Percentiles rank a stretch among this genome's conserved stretches.
Conservation (phyloP, 2,329 filamentous ascomycete genomes). For the Paraconiothyrium sp. region DNA sequence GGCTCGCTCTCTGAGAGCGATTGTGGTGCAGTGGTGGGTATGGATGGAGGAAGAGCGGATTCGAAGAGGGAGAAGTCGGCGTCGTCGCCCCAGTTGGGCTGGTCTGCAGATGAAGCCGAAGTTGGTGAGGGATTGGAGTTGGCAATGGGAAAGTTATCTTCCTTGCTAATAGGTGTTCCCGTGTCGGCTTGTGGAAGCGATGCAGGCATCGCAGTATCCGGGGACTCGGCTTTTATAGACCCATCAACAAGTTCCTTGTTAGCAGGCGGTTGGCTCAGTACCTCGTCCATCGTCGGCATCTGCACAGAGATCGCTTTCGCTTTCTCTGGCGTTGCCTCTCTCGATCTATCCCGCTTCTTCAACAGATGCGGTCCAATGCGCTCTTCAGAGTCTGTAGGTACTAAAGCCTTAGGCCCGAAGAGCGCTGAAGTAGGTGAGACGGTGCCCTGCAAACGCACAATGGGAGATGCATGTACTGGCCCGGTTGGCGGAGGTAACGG, state of each 20-base stretch:
- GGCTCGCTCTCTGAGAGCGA: constrained; percentile 18
- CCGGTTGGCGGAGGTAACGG: constrained; percentile 23
- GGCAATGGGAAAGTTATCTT: constrained; percentile 13
- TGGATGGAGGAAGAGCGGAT: constrained; percentile 22
- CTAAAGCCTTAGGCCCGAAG: constrained; percentile 41
- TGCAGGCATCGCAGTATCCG: background rate
- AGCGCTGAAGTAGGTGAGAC: constrained; percentile 47
- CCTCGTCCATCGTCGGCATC: constrained; percentile 15
- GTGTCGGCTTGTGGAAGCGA: background rate
- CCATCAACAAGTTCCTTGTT: background rate
- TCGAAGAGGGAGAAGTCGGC: constrained; percentile 46
- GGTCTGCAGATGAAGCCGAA: constrained; percentile 11
- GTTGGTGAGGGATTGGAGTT: constrained; percentile 22
- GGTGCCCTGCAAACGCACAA: constrained; percentile 42
- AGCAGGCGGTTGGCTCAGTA: constrained; percentile 1
- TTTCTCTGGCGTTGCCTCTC: constrained; percentile 22
- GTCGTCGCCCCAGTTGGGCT: constrained; percentile 15
- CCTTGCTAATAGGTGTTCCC: constrained; percentile 12
- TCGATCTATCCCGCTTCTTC: constrained; percentile 33
- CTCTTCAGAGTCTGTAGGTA: constrained; percentile 35
- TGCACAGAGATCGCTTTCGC: constrained; percentile 1
- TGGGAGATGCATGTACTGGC: constrained; percentile 38
- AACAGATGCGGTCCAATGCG: constrained; percentile 43
- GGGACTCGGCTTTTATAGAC: background rate
- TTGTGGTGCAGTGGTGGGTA: constrained; percentile 8